Conservation (phyloP, 345 rosid species). For the Aquilaria malaccensis region DNA sequence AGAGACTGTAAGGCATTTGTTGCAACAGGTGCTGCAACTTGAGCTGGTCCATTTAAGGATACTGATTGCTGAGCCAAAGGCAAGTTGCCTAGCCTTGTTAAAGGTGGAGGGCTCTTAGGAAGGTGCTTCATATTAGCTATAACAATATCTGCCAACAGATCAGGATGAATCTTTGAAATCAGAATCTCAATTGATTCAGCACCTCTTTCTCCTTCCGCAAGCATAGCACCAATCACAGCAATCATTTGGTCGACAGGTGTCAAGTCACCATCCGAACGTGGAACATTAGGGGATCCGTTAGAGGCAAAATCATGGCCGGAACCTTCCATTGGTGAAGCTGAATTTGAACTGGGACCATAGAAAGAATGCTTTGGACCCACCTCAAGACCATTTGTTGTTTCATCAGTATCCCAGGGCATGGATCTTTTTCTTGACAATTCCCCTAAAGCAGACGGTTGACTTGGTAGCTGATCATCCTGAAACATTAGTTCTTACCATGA, state of each 20-base stretch:
- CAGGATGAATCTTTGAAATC: conserved; percentile 89
- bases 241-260: conserved; percentile 96
- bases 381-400: conserved; percentile 46
- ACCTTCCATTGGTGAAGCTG: conserved; percentile 35
- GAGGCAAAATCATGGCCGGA: conserved; percentile 37
- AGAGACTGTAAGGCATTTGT: conserved; percentile 40
- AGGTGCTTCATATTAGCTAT: conserved; percentile 91
- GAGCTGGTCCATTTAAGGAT: conserved; percentile 40
- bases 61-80: conserved; percentile 29
- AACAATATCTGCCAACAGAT: conserved; percentile 94
- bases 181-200: conserved; percentile 95
- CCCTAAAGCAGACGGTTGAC: conserved; percentile 44
- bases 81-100: conserved; percentile 39
- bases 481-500: conserved; percentile 13
- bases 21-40: conserved; percentile 30
- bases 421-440: conserved; percentile 67
- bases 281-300: conserved; percentile 53
- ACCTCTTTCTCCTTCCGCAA: conserved; percentile 99
- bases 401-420: conserved; percentile 54
- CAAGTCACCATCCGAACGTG: conserved; percentile 53
- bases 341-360: conserved; percentile 35
- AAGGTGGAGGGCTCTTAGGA: conserved; percentile 61
- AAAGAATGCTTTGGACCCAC: conserved; percentile 53
- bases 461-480: conserved; percentile 71
- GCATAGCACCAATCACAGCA: conserved; percentile 96